A percentile compares a stretch with the other conserved stretches of the same genome.
Evolutionary conservation across 2,329 filamentous ascomycete species (phyloP).

Genomic region (Exophiala sideris): DNA sequence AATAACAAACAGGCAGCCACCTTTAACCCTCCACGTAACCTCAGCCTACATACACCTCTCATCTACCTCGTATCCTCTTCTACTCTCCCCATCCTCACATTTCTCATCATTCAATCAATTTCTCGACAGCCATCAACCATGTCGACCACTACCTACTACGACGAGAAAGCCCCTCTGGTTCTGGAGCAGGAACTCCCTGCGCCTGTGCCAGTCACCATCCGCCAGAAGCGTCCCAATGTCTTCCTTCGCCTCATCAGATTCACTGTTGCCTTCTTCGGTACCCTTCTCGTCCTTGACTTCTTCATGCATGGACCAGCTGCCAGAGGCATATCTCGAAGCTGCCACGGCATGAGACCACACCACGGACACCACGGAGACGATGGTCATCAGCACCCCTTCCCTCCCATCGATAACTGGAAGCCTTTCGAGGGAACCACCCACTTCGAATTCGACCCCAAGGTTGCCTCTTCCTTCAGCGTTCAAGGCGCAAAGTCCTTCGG

Average conservation of each 20-base stretch:
- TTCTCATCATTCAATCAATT: background rate
- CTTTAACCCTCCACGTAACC: background rate
- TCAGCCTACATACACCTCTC: background rate
- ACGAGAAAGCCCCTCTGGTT: constrained; percentile 7
- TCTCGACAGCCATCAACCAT: background rate
- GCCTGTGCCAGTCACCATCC: constrained; percentile 3
- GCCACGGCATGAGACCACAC: constrained; percentile 4
- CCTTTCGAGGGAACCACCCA: constrained; percentile 19
- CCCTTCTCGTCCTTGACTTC: constrained; percentile 4
- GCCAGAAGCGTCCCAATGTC: background rate
- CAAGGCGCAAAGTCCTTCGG: constrained; percentile 13
- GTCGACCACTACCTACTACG: background rate
- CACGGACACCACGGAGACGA: constrained; percentile 32
- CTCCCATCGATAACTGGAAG: constrained; percentile 43
- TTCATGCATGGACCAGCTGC: background rate
- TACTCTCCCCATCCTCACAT: background rate
- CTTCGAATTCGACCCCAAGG: constrained; percentile 19
- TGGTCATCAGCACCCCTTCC: constrained; percentile 85
- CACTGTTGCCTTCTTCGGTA: constrained; percentile 5
- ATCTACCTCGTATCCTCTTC: background rate
- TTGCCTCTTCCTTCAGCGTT: constrained; percentile 13
- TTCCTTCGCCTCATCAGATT: constrained; percentile 3
- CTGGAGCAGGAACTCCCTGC: constrained; percentile 1
- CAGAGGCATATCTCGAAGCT: constrained; percentile 2
- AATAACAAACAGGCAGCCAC: background rate